Evolutionary conservation across 129 eudicot species (phyloP).

Genomic region (Ambrosia artemisiifolia): DNA sequence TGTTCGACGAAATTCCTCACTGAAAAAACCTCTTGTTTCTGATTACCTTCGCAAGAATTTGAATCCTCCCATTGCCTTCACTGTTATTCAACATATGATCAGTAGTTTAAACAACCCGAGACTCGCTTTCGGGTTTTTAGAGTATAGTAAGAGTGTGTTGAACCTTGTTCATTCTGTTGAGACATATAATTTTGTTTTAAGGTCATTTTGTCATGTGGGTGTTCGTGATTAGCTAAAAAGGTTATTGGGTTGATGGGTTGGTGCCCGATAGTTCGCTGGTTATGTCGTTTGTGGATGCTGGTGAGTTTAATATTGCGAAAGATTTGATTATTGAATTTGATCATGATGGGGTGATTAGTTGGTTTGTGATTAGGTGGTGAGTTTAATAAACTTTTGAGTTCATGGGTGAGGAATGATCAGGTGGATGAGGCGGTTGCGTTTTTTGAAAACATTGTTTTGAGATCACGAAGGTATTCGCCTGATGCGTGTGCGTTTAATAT

Average conservation of each 20-base stretch:
- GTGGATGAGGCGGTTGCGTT: constrained; percentile 68
- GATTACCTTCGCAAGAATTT: constrained; percentile 54
- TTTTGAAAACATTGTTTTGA: constrained; percentile 51
- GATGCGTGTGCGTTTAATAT: constrained; percentile 69
- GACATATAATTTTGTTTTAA: constrained; percentile 52
- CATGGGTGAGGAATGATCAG: constrained; percentile 45
- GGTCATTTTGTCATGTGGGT: constrained; percentile 61
- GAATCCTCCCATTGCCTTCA: constrained; percentile 45
- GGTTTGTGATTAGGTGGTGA: constrained; percentile 44
- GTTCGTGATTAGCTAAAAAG: constrained; percentile 50
- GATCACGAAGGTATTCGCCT: constrained; percentile 38
- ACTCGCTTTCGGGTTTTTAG: constrained; percentile 61
- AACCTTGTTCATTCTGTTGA: constrained; percentile 46
- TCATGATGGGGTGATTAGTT: constrained; percentile 30
- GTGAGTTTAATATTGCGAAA: constrained; percentile 48
- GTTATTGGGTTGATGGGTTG: constrained; percentile 49
- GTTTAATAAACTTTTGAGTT: constrained; percentile 65
- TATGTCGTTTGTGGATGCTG: constrained; percentile 48
- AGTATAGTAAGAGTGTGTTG: constrained; percentile 53
- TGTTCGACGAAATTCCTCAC: constrained; percentile 46
- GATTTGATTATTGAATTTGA: constrained; percentile 40
- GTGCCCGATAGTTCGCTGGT: constrained; percentile 35
- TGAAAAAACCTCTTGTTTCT: constrained; percentile 24
- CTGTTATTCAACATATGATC: constrained; percentile 43
- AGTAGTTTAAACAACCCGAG: constrained; percentile 37